Evolutionary conservation across 805 yeast genomes (phyloP), one percentile per base, ranked within the genome.

Genomic region (Saccharomycopsis sp.): DNA sequence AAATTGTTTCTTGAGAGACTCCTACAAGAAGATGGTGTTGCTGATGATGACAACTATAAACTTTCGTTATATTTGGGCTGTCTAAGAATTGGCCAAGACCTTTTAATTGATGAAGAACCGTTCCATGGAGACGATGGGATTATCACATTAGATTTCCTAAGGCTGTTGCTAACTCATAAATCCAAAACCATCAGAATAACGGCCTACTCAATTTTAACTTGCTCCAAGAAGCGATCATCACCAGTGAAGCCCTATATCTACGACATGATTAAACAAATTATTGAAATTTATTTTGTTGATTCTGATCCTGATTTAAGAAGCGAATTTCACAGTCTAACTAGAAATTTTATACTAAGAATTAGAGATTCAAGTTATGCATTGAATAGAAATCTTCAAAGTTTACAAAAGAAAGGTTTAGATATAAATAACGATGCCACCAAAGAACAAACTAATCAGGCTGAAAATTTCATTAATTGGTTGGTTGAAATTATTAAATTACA

Each of bases 261-360:
- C 45, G 64, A 66, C 0, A 54, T 74, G 1, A 52, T 88, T 0
- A 53, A 60, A 31, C 57, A 65, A 0, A 62, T 71, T 24, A 54
- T 81, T 3, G 74, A 72, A 24, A 61, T 71, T 3, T 69, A 80
- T 50, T 71, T 82, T 46, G 67, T 72, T n/a, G 94, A 85, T 47
- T 67, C 74, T 16, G 77, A 81, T 45, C 68, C 85, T 13, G 89
- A 83, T 49, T 67, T 75, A 1, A 68, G 96, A 56, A 80, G 79
- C 51, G 79, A 75, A 38, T 76, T 85, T 41, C 67, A 69, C 22
- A 78, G 90, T 2, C 56, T 75, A 14, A 61, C 88, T 45, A 72
- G 81, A 44, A 76, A 71, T 45, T 79, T 88, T 51, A 56, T 86
- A 9, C 59, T 70, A 23, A 67, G 96, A 53, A 60, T 85, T 14